phyloP scores from a whole-genome alignment of 108 stramenopile species.

The Parmales sp. region DNA sequence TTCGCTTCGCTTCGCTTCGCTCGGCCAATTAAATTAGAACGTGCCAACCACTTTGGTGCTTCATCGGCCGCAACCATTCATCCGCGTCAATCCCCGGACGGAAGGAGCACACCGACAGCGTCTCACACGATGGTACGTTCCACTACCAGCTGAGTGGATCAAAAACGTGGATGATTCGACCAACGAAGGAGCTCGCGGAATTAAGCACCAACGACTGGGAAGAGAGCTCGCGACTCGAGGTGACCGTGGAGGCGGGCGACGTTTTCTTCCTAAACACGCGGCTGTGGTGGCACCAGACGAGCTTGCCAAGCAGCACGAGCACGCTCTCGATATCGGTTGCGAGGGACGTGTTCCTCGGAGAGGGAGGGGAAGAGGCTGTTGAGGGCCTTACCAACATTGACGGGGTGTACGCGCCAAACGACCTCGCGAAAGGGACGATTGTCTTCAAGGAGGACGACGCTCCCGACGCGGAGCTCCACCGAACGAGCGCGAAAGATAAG shows the following conservation, averaged over 20 bases:
- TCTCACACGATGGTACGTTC: constrained; percentile 78
- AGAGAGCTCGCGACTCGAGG: constrained; percentile 11
- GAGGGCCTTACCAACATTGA: constrained; percentile 65
- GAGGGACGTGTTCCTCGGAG: constrained; percentile 56
- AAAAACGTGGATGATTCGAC: constrained; percentile 64
- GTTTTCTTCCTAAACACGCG: constrained; percentile 64
- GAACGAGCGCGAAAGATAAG: constrained; percentile 31
- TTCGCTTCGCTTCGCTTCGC: constrained; percentile 35
- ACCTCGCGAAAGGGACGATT: constrained; percentile 65
- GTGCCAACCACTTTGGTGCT: background rate
- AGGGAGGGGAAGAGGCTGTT: background rate
- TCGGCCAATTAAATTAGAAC: constrained; percentile 58
- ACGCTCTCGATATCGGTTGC: constrained; percentile 70
- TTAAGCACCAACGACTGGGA: no score
- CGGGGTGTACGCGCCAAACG: constrained; percentile 64
- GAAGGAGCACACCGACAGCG: constrained; percentile 73
- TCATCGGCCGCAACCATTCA: background rate
- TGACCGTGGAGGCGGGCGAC: constrained; percentile 66
- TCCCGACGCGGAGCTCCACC: constrained; percentile 60
- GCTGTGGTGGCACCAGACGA: constrained; percentile 78
- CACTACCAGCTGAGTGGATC: constrained; percentile 70
- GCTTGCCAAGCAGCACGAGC: constrained; percentile 30
- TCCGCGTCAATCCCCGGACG: constrained; percentile 34
- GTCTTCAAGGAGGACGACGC: constrained; percentile 62
- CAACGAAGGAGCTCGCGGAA: constrained; percentile 48